Conservation (phyloP, 768 basidiomycete species). For the Leccinum rimulosum region DNA sequence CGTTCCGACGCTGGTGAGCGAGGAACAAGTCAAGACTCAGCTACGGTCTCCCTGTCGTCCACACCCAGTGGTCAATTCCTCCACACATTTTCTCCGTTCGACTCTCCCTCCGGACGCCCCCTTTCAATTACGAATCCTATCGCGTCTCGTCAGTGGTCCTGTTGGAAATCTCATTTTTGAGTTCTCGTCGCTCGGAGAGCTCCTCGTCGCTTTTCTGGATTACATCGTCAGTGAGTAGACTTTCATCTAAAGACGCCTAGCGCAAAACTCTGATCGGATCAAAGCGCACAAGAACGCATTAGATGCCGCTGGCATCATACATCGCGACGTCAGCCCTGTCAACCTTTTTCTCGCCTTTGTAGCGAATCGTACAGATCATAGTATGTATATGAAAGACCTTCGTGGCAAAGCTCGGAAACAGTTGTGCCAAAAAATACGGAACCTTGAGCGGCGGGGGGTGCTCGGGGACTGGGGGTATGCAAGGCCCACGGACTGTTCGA, state of each 20-base stretch:
- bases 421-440: background rate
- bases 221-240: too few species aligned
- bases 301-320: too few species aligned
- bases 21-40: background rate
- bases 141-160: too few species aligned
- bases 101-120: background rate
- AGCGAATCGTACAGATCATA: background rate
- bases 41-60: background rate
- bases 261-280: too few species aligned
- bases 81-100: background rate
- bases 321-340: too few species aligned
- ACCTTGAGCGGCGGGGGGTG: background rate
- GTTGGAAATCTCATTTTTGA: too few species aligned
- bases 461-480: background rate
- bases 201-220: too few species aligned
- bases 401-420: background rate
- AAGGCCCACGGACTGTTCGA: background rate
- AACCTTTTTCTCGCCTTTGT: background rate
- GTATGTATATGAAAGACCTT: background rate
- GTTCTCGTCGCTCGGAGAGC: too few species aligned
- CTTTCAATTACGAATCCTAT: too few species aligned
- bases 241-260: too few species aligned
- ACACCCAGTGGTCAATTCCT: background rate
- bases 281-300: too few species aligned
- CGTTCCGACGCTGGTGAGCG: background rate